These are phyloP conservation scores for Capronia coronata DNA, from an alignment of 2,329 filamentous ascomycete genomes.

Conservation along the genomic window DNA sequence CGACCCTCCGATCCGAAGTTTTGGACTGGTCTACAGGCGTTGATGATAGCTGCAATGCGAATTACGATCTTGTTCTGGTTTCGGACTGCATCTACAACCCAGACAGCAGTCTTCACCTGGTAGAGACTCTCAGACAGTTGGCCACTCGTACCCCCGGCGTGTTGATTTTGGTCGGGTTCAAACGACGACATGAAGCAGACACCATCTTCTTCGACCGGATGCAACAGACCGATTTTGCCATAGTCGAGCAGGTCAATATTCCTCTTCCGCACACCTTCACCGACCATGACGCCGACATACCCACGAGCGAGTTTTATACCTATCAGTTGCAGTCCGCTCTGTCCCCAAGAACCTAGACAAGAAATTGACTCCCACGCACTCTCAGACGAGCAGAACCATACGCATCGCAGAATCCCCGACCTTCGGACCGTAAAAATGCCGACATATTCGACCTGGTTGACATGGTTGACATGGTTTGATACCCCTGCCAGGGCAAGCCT, in stretches of 20 bases:
- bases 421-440: too few relatives aligned
- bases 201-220: conserved; percentile 60
- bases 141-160: conserved; percentile 44
- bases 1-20: conserved; percentile 43
- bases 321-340: conserved; percentile 7
- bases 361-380: too few relatives aligned
- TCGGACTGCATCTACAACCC: conserved; percentile 70
- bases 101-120: conserved; percentile 58
- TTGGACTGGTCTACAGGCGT: conserved; percentile 57
- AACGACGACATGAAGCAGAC: conserved; percentile 62
- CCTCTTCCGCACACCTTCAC: conserved; percentile 33
- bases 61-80: conserved; percentile 56
- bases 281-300: conserved; percentile 32
- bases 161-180: conserved; percentile 56
- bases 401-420: too few relatives aligned
- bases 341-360: too few relatives aligned
- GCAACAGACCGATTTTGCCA: conserved; percentile 35
- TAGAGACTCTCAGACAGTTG: conserved; percentile 50
- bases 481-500: conserved; percentile 1
- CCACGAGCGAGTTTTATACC: conserved; percentile 35
- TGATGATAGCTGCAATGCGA: conserved; percentile 33
- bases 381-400: too few relatives aligned
- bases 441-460: too few relatives aligned
- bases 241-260: conserved; percentile 32
- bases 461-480: too few relatives aligned